These are phyloP conservation scores for Erodium moschatum DNA, from an alignment of 441 rosid species.

Conservation along the genomic window DNA sequence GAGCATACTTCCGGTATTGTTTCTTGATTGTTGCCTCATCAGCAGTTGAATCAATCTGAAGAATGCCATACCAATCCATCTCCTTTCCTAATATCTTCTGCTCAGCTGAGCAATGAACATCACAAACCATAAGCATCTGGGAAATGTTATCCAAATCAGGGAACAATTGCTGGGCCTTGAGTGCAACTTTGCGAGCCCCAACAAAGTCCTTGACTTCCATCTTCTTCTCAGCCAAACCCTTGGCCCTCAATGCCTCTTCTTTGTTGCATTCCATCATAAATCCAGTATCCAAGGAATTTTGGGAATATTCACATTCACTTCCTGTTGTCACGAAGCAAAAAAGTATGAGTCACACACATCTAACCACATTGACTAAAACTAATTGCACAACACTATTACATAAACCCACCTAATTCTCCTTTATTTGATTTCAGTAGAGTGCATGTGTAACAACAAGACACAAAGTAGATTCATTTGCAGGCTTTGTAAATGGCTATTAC, in stretches of 20 bases:
- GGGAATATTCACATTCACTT: constrained; percentile 4
- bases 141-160: constrained; percentile 48
- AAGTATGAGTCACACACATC: not conserved
- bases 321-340: not conserved
- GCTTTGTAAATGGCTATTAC: not conserved
- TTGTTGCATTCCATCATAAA: constrained; percentile 63
- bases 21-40: constrained; percentile 69
- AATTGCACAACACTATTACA: not conserved
- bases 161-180: constrained; percentile 65
- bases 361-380: constrained; percentile 5
- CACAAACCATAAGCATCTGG: constrained; percentile 71
- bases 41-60: constrained; percentile 52
- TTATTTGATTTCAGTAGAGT: constrained; percentile 5
- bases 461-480: not conserved
- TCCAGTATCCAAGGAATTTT: constrained; percentile 1
- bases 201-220: constrained; percentile 51
- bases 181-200: constrained; percentile 52
- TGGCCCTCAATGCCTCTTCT: constrained; percentile 84
- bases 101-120: constrained; percentile 65
- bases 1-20: constrained; percentile 78
- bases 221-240: constrained; percentile 48
- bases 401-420: constrained; percentile 2
- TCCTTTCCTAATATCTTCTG: constrained; percentile 57
- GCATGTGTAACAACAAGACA: not conserved
- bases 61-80: constrained; percentile 80